Base-by-base conservation (phyloP, 1,139 yeast species). In the Scheffersomyces cryptocercus region DNA sequence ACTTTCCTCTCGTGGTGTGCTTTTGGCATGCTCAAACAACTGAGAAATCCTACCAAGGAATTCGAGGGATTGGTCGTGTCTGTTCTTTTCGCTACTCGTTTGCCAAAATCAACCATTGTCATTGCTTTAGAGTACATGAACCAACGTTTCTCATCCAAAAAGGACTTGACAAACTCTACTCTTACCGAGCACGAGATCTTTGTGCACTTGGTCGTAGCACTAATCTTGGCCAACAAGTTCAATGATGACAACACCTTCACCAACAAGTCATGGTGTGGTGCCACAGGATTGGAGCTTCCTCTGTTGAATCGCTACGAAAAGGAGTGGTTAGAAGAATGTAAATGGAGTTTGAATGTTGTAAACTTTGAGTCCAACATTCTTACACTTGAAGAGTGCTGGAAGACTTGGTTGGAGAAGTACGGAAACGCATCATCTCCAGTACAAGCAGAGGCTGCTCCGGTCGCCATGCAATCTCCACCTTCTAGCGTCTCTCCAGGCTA, bases 191-290 rank as follows among this genome's bases (percentile, higher is more conserved):
- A 59, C 33, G 77, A 75, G 26, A 77, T 85, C 44, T 88, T 85
- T 56, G 75, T 81, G 51, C 76, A 80, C 58, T 70, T 89, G 44
- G 83, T 86, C 38, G 77, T 86, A 28, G 78, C 95, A 1, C 75
- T 93, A 38, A 79, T 93, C 34, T 73, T 93, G 50, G 96, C 97
- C 37, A 93, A 93, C 70, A 93, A 93, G 67, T 88, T 90, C 64
- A 90, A 91, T 61, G 98, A 93, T 65, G 99, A 93, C 69, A 90
- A 91, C 67, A 93, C 98, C 24, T 93, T 93, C 60, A 90, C 96
- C 48, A 93, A 91, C 68, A 84, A 84, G 59, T 89, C 97, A 8
- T 93, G 99, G 99, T 79, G 90, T 38, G 93, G 90, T 44, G 98
- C 97, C 16, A 88, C 97, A 11, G 96, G 96, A 24, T 76, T 93